Conservation (phyloP, 306 rosid species). For the Herpetospermum pedunculosum region DNA sequence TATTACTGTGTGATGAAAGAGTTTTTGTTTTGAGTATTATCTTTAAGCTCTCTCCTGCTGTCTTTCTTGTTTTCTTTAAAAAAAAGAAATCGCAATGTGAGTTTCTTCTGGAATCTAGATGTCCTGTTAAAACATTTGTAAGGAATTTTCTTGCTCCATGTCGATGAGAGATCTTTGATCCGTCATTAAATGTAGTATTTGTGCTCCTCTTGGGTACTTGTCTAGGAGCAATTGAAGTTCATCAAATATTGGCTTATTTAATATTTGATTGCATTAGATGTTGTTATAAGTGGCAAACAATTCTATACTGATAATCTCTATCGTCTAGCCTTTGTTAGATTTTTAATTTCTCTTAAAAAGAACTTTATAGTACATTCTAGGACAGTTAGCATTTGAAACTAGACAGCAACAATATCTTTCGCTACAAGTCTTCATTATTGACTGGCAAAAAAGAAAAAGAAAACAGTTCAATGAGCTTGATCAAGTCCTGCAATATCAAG, state of each 20-base stretch:
- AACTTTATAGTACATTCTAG: not conserved
- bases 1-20: not conserved
- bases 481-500: not conserved
- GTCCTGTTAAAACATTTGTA: not conserved
- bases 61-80: not conserved
- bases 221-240: not conserved
- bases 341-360: not conserved
- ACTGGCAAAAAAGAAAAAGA: not conserved
- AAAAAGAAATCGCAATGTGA: not conserved
- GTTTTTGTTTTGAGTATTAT: constrained; percentile 4
- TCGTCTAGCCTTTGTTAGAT: not conserved
- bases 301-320: not conserved
- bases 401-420: not conserved
- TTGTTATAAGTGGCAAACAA: not conserved
- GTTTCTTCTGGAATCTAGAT: not conserved
- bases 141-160: not conserved
- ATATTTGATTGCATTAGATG: not conserved
- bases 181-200: not conserved
- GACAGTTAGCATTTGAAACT: not conserved
- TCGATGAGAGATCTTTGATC: not conserved
- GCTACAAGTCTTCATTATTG: not conserved
- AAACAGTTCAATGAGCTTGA: not conserved
- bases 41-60: constrained; percentile 6
- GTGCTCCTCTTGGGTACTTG: too few relatives aligned
- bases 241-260: not conserved